Evolutionary conservation across 2,329 filamentous ascomycete genomes (phyloP).

Genomic region (Phialophora macrospora): DNA sequence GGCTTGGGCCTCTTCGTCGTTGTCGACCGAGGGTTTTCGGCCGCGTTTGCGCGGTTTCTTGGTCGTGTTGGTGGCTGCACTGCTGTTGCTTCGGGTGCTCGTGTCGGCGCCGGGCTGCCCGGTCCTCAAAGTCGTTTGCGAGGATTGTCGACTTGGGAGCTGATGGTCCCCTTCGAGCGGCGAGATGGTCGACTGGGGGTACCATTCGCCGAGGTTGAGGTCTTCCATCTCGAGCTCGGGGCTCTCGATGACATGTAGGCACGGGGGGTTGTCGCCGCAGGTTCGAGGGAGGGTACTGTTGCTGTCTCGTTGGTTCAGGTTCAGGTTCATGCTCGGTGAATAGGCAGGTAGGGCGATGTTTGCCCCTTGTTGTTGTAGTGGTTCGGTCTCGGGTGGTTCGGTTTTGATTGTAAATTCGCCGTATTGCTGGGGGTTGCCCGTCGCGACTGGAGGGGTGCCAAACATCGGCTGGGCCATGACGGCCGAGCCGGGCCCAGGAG

Average conservation of each 20-base stretch:
- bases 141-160: background rate
- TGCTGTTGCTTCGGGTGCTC: background rate
- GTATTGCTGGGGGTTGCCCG: conserved; percentile 18
- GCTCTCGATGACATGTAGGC: conserved; percentile 26
- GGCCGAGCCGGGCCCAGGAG: conserved; percentile 16
- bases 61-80: background rate
- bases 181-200: background rate
- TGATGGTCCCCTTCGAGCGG: background rate
- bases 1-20: conserved; percentile 29
- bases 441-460: conserved; percentile 15
- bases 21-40: conserved; percentile 26
- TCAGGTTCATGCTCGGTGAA: conserved; percentile 8
- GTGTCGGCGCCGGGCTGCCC: background rate
- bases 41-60: conserved; percentile 30
- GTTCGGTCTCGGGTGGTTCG: conserved; percentile 20
- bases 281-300: conserved; percentile 11
- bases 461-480: conserved; percentile 18
- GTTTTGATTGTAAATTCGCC: conserved; percentile 25
- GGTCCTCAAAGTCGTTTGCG: background rate
- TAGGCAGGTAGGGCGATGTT: background rate
- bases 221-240: conserved; percentile 32
- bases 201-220: conserved; percentile 19
- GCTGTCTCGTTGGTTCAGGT: background rate
- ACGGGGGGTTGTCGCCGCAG: conserved; percentile 23
- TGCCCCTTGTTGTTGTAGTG: background rate